Evolutionary conservation across 140 eudicot species (phyloP).

Genomic region (Anethum foeniculum): DNA sequence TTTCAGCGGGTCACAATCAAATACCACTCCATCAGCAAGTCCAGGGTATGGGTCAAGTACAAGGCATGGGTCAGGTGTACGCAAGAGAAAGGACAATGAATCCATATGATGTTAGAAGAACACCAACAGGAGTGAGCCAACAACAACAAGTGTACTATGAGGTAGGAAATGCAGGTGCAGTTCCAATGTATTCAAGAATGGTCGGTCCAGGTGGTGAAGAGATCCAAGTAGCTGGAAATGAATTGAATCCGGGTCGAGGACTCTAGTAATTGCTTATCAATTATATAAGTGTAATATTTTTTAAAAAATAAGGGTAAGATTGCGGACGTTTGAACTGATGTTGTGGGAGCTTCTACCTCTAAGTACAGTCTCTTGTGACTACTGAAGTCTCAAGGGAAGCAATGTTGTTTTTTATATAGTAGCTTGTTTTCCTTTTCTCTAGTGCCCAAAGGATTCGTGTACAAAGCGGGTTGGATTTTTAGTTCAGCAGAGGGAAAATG

Average conservation of each 20-base stretch:
- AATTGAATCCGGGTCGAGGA: constrained; percentile 35
- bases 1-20: constrained; percentile 45
- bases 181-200: constrained; percentile 61
- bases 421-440: background rate
- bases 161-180: constrained; percentile 40
- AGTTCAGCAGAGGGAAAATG: background rate
- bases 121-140: constrained; percentile 38
- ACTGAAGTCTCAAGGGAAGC: background rate
- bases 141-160: constrained; percentile 47
- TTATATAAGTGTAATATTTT: background rate
- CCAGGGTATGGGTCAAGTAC: constrained; percentile 40
- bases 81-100: constrained; percentile 38
- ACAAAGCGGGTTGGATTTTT: background rate
- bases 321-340: background rate
- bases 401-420: background rate
- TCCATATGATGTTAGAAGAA: constrained; percentile 33
- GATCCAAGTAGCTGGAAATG: constrained; percentile 34
- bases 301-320: background rate
- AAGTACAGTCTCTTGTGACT: background rate
- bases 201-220: constrained; percentile 55
- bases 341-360: background rate
- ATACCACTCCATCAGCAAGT: constrained; percentile 37
- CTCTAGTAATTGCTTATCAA: constrained; percentile 18
- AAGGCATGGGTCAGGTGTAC: constrained; percentile 40
- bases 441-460: background rate